Evolutionary conservation across 805 yeast species (phyloP), one percentile per base, ranked within the genome.

Genomic region (Candida germanica): DNA sequence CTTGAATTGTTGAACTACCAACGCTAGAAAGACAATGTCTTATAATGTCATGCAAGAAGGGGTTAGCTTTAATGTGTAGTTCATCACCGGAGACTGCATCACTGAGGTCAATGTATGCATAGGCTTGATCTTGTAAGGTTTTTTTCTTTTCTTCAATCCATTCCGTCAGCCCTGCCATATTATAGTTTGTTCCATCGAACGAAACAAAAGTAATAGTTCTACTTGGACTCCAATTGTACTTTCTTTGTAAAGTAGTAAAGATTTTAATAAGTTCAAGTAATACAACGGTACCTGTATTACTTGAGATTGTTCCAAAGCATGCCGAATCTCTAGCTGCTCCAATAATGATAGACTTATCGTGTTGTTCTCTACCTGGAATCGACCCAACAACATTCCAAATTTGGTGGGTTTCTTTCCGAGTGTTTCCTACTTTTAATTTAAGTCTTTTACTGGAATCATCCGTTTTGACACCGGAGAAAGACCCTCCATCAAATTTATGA

Each of bases 251-350:
- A 18, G 76, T 68, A 14, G 86, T 77, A 36, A 88, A 76, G 0
- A 84, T 56, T 38, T 83, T 76, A 7, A 85, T 77, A 39, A 89
- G 59, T 44, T 89, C 91, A 15, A 89, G 58, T 36, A 89, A 51
- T 1, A 83, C 64, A 0, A 82, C 78, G 1, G 93, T 80, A 1
- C 95, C 94, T 3, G 94, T 79, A 45, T 77, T 75, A 6, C 88
- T 79, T 22, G 76, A 69, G 3, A 75, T 60, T 0, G 94, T 80
- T n/a, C 96, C 97, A 47, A 64, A 73, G 43, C 87, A 77, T 16
- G 79, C 64, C 0, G 95, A 67, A 53, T 88, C 96, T 46, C 96
- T 66, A 4, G 83, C 75, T 0, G 96, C 88, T 1, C 95, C 96
- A 38, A 91, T 75, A 2, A 89, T 66, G 4, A 91, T 61, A 0